Evolutionary conservation across 768 basidiomycete species (phyloP), one percentile per base, ranked within the genome.

Genomic region (Trametes cinnabarina): DNA sequence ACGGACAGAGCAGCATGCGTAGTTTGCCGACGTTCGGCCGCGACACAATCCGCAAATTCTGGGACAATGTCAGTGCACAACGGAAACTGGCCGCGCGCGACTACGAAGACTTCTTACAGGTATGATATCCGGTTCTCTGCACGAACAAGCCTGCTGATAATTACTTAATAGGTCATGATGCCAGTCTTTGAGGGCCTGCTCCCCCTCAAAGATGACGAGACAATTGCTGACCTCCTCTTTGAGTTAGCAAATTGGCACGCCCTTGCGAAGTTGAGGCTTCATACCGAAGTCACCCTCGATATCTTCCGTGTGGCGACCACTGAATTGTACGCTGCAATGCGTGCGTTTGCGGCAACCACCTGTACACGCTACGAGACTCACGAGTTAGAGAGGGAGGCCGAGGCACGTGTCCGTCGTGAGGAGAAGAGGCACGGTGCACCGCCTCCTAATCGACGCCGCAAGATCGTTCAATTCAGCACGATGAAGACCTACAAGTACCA

Each of bases 181-280:
- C 75, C 77, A 0, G 72, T 66, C 0, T 76, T 79, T 30, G 74
- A 79, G 9, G 66, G 64, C 0, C 44, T 73, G 1, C 56, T 73
- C 14, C 60, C 63, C 1, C 41, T 34, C 14, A 53, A 60, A 11
- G 50, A 69, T 23, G 51, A 71, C 35, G 32, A 55, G 1, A 51
- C 63, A 5, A 52, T 79, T 9, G 60, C 69, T 17, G 66, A 72
- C 17, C 55, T 78, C 0, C 59, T 79, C 3, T 79, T 72, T 58
- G 32, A 44, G 3, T 40, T 71, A 2, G 68, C 65, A 0, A 54
- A 63, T 11, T 77, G 76, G 77, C 78, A 78, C 62, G 70, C 66
- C 1, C 62, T 72, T 9, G 76, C 74, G 2, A 79, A 79, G 54
- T 65, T 78, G 1, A 70, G 72, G 10, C 51, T 77, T 58, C 78